Evolutionary conservation across 345 rosid species (phyloP).

Genomic region (Nephelium lappaceum): DNA sequence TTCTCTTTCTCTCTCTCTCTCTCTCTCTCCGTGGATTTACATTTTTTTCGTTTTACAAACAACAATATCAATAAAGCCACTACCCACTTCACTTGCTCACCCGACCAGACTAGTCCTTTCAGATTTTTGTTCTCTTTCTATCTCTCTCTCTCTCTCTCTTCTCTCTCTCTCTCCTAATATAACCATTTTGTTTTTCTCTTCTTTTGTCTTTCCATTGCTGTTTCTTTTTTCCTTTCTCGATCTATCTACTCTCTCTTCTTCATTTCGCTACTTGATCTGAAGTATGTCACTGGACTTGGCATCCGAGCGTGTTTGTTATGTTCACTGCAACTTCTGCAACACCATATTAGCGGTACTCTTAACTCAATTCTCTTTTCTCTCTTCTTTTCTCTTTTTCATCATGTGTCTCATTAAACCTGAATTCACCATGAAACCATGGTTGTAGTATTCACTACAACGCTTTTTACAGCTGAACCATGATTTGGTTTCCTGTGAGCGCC

Average conservation of each 20-base stretch:
- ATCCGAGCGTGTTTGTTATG: constrained; percentile 86
- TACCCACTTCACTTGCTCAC: constrained; percentile 24
- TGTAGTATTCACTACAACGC: not conserved
- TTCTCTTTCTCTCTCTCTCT: constrained; percentile 7
- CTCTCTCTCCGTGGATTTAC: constrained; percentile 12
- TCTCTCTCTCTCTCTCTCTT: constrained; percentile 34
- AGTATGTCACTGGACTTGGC: constrained; percentile 74
- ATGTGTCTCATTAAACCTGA: constrained; percentile 11
- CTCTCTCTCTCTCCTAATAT: constrained; percentile 27
- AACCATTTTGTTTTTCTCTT: constrained; percentile 8
- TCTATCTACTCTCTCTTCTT: not conserved
- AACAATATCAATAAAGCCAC: not conserved
- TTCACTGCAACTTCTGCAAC: constrained; percentile 99
- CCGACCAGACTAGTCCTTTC: constrained; percentile 50
- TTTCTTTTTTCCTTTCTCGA: constrained; percentile 4
- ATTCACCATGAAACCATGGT: not conserved
- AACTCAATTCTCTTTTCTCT: constrained; percentile 27
- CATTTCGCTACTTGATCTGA: constrained; percentile 1
- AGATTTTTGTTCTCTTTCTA: constrained; percentile 36
- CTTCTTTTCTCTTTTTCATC: not conserved
- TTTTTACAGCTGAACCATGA: constrained; percentile 17
- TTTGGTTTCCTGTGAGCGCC: constrained; percentile 5
- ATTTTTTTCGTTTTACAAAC: not conserved
- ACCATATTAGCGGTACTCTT: constrained; percentile 84
- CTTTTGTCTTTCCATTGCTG: constrained; percentile 22